These are phyloP conservation scores for Solanum appendiculatum DNA, from an alignment of 257 asterid genomes.

Conservation along the genomic window DNA sequence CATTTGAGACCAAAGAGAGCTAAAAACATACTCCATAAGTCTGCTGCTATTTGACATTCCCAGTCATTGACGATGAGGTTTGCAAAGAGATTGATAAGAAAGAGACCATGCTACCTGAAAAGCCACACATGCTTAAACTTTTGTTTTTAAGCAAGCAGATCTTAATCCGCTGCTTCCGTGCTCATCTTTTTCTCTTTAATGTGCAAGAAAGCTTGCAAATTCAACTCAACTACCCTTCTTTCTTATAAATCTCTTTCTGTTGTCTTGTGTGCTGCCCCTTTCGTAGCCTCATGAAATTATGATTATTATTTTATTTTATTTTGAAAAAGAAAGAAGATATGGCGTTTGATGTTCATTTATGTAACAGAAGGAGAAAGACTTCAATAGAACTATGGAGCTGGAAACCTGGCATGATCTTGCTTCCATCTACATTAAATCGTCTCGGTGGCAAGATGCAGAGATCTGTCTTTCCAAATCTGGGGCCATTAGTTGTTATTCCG, in stretches of 20 bases:
- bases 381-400: constrained; percentile 39
- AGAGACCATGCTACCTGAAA: neutral
- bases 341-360: neutral
- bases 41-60: too few relatives aligned
- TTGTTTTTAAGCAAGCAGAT: neutral
- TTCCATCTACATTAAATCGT: constrained; percentile 53
- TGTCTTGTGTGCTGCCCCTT: neutral
- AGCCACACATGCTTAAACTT: neutral
- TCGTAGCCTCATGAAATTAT: neutral
- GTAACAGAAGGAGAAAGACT: constrained; percentile 34
- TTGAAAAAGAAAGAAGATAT: neutral
- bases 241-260: neutral
- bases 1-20: too few relatives aligned
- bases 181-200: neutral
- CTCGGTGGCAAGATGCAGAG: constrained; percentile 80
- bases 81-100: neutral
- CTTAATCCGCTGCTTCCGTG: neutral
- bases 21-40: too few relatives aligned
- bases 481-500: constrained; percentile 42
- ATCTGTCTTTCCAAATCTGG: constrained; percentile 66
- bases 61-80: neutral
- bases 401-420: constrained; percentile 90
- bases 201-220: neutral
- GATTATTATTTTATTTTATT: neutral
- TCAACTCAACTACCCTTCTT: neutral